These are phyloP conservation scores for Diplocarpon rosae DNA, from an alignment of 2,329 filamentous ascomycete species.

Conservation along the genomic window DNA sequence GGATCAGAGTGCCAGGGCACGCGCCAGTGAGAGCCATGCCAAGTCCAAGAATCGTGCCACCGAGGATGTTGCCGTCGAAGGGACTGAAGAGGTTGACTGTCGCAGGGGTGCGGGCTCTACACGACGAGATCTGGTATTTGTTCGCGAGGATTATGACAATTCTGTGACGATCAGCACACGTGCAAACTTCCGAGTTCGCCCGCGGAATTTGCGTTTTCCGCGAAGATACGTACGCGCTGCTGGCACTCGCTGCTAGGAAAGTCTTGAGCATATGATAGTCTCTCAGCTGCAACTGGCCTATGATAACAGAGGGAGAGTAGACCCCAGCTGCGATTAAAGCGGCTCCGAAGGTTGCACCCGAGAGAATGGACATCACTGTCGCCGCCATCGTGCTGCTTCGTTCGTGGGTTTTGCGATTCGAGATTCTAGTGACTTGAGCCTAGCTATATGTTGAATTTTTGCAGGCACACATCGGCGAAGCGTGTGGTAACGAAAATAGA, in stretches of 20 bases:
- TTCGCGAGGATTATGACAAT: conserved; percentile 37
- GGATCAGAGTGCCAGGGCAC: conserved; percentile 53
- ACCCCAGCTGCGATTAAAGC: conserved; percentile 50
- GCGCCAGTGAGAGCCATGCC: conserved; percentile 57
- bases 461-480: too few species aligned
- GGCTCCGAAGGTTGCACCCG: conserved; percentile 50
- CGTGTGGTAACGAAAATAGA: too few species aligned
- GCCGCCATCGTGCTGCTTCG: background rate
- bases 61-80: conserved; percentile 55
- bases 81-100: conserved; percentile 34
- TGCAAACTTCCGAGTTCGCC: background rate
- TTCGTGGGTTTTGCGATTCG: background rate
- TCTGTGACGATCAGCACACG: conserved; percentile 23
- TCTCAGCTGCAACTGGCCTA: conserved; percentile 46
- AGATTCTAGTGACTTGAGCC: too few species aligned
- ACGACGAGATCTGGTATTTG: conserved; percentile 28
- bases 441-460: background rate
- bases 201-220: too few species aligned
- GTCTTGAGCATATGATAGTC: conserved; percentile 57
- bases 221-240: conserved; percentile 42
- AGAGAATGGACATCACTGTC: conserved; percentile 1
- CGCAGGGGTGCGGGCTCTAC: conserved; percentile 15
- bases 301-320: conserved; percentile 46
- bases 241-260: conserved; percentile 51
- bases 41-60: conserved; percentile 49